These are phyloP conservation scores for Cutaneotrichosporon sp. DNA, from an alignment of 1,284 basidiomycete genomes.

Conservation along the genomic window DNA sequence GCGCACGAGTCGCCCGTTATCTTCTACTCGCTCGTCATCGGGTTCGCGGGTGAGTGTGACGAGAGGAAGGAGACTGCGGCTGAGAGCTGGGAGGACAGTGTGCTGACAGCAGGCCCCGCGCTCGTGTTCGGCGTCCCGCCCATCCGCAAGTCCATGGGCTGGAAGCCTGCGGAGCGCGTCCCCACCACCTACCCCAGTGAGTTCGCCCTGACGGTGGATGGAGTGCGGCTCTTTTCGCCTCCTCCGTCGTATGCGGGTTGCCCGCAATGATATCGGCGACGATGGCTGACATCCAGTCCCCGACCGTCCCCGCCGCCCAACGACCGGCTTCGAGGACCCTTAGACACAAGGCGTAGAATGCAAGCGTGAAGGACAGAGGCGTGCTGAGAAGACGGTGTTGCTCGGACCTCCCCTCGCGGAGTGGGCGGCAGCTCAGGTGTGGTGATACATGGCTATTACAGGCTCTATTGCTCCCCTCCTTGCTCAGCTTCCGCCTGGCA, in stretches of 20 bases:
- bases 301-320: conserved; percentile 42
- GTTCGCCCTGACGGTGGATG: conserved; percentile 44
- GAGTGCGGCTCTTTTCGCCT: no score
- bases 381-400: background rate
- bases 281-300: conserved; percentile 32
- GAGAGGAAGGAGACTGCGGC: background rate
- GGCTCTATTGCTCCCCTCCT: background rate
- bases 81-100: background rate
- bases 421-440: background rate
- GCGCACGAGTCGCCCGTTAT: conserved; percentile 92
- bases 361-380: conserved; percentile 2
- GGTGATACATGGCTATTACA: background rate
- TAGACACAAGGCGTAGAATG: conserved; percentile 19
- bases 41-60: conserved; percentile 53
- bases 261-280: no score
- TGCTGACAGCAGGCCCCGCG: conserved; percentile 63
- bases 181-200: conserved; percentile 84
- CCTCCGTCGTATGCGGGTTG: background rate
- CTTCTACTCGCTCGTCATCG: conserved; percentile 82
- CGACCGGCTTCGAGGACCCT: conserved; percentile 44
- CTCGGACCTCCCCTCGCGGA: background rate
- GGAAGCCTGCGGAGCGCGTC: conserved; percentile 69
- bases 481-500: background rate
- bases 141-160: conserved; percentile 72
- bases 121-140: conserved; percentile 76